Evolutionary conservation across 345 rosid genomes (phyloP).

Genomic region (Gossypium anomalum): DNA sequence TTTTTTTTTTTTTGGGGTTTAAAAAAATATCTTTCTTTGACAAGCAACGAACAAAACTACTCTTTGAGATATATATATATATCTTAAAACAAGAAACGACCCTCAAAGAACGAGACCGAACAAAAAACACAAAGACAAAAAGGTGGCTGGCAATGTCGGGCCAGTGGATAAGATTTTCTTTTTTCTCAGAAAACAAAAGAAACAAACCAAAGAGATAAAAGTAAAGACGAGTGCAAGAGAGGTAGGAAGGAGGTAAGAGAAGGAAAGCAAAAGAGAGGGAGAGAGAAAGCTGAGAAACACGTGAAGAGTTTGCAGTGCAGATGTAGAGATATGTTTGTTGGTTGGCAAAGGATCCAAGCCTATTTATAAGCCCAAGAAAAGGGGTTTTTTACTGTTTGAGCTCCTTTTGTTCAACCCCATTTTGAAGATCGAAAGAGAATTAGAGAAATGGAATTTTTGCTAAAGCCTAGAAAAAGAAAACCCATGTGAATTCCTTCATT

Average conservation of each 20-base stretch:
- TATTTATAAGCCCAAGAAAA: slow-evolving; percentile 38
- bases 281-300: slow-evolving; percentile 18
- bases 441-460: background rate
- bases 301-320: slow-evolving; percentile 31
- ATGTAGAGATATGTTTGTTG: slow-evolving; percentile 14
- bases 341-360: slow-evolving; percentile 5
- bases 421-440: background rate
- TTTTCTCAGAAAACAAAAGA: background rate
- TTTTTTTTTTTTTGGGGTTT: slow-evolving; percentile 3
- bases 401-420: background rate
- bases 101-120: slow-evolving; percentile 11
- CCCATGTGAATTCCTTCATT: slow-evolving; percentile 20
- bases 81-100: slow-evolving; percentile 23
- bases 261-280: background rate
- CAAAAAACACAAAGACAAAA: background rate
- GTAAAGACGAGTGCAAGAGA: background rate
- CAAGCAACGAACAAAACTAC: slow-evolving; percentile 44
- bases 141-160: background rate
- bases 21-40: slow-evolving; percentile 21
- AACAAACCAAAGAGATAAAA: background rate
- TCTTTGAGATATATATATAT: slow-evolving; percentile 13
- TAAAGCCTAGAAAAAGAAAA: no score
- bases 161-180: slow-evolving; percentile 33
- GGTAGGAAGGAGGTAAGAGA: background rate
- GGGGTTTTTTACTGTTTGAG: background rate